phyloP scores from a whole-genome alignment of 371 early-diverging fungal genomes.

The Syncephalastrum monosporum region DNA sequence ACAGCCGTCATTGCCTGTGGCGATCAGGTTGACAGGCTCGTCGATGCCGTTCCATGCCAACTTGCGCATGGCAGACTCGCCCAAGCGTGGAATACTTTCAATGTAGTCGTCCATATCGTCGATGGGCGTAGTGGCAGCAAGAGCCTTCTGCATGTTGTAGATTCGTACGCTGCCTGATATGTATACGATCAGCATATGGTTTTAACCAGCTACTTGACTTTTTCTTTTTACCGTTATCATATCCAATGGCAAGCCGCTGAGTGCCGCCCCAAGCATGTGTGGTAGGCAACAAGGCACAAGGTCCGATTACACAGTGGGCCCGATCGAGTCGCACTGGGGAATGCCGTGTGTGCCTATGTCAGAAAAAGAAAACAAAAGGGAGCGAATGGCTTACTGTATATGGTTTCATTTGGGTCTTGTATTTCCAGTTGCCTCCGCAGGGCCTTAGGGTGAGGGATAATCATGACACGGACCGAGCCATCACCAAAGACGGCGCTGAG shows the following conservation, averaged over 20 bases:
- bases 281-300: slow-evolving; percentile 11
- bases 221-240: slow-evolving; percentile 18
- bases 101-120: slow-evolving; percentile 1
- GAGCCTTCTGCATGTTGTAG: slow-evolving; percentile 25
- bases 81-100: neutral
- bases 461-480: slow-evolving; percentile 50
- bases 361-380: neutral
- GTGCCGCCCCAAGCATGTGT: slow-evolving; percentile 28
- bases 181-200: neutral
- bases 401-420: slow-evolving; percentile 11
- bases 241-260: slow-evolving; percentile 27
- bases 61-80: slow-evolving; percentile 15
- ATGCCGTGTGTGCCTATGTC: too few relatives aligned
- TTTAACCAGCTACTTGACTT: too few relatives aligned
- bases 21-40: slow-evolving; percentile 13
- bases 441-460: slow-evolving; percentile 55
- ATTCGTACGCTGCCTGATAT: slow-evolving; percentile 19
- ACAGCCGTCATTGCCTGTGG: slow-evolving; percentile 13
- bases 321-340: slow-evolving; percentile 22
- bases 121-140: slow-evolving; percentile 1
- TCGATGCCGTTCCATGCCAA: slow-evolving; percentile 16
- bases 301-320: slow-evolving; percentile 14
- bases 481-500: slow-evolving; percentile 56
- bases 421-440: slow-evolving; percentile 18
- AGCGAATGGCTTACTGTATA: slow-evolving; percentile 26